phyloP scores from a whole-genome alignment of 495 filamentous ascomycete genomes.

The Podospora tetraspora region DNA sequence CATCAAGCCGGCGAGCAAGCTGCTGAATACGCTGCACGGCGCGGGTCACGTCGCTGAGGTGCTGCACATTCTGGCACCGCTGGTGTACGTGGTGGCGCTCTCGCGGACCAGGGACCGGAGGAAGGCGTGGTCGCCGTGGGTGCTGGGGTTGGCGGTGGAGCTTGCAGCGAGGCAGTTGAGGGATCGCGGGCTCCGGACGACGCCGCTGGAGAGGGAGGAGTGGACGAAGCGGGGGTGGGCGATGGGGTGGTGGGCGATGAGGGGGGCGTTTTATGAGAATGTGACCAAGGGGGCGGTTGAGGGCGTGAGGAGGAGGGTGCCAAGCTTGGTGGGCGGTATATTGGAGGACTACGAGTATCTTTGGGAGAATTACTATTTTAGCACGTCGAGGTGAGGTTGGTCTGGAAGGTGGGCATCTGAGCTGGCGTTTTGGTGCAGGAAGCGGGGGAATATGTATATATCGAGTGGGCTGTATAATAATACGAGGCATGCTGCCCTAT shows the following conservation, averaged over 20 bases:
- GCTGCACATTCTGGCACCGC: constrained; percentile 84
- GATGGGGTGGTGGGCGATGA: constrained; percentile 91
- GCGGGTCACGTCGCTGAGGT: constrained; percentile 71
- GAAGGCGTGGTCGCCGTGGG: constrained; percentile 77
- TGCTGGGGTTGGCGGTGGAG: constrained; percentile 81
- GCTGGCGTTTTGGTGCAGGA: background rate
- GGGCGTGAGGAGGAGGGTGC: constrained; percentile 67
- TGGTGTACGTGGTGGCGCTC: constrained; percentile 83
- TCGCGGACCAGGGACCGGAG: constrained; percentile 58
- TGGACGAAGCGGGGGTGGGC: constrained; percentile 79
- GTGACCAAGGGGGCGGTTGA: constrained; percentile 73
- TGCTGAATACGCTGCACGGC: constrained; percentile 72
- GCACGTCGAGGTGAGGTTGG: constrained; percentile 37
- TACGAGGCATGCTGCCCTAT: background rate
- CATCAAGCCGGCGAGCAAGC: constrained; percentile 79
- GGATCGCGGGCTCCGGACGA: constrained; percentile 69
- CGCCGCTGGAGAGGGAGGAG: constrained; percentile 83
- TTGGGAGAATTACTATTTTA: constrained; percentile 97
- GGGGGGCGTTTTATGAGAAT: constrained; percentile 93
- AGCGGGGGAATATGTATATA: background rate
- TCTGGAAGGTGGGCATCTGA: background rate
- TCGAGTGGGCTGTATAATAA: background rate
- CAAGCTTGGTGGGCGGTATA: constrained; percentile 73
- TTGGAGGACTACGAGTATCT: constrained; percentile 94
- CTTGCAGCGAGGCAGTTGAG: constrained; percentile 77